phyloP scores from a whole-genome alignment of 2,329 filamentous ascomycete species.

The Pseudogymnoascus destructans region DNA sequence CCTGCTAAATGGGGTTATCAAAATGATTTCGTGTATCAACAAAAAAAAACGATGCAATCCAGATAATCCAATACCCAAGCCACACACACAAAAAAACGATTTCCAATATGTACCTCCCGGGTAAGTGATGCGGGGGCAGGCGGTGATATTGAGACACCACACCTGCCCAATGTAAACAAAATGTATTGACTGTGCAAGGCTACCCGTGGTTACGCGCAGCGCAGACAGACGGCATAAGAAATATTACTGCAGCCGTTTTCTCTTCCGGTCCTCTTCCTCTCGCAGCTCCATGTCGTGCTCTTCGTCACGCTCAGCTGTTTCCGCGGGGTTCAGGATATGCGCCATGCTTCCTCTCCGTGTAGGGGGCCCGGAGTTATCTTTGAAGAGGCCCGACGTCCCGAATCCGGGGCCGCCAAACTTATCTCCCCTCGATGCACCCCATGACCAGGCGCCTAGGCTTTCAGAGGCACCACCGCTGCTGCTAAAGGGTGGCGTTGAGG shows the following conservation, averaged over 20 bases:
- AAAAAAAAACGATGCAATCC: neutral
- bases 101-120: constrained; percentile 6
- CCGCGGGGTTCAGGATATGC: constrained; percentile 56
- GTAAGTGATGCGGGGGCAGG: neutral
- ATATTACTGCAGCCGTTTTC: constrained; percentile 42
- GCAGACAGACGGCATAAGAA: neutral
- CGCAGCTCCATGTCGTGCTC: constrained; percentile 52
- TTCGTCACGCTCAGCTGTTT: constrained; percentile 51
- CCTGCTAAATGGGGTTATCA: neutral
- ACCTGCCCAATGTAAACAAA: constrained; percentile 3
- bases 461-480: constrained; percentile 21
- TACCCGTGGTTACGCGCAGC: neutral
- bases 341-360: constrained; percentile 59
- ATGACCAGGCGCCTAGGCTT: constrained; percentile 25
- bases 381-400: constrained; percentile 19
- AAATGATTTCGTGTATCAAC: constrained; percentile 6
- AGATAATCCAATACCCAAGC: neutral
- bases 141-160: neutral
- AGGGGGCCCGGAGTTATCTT: constrained; percentile 40
- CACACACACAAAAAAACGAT: neutral
- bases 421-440: constrained; percentile 21
- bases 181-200: neutral
- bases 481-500: constrained; percentile 22
- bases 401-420: constrained; percentile 24
- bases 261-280: constrained; percentile 45